These are phyloP conservation scores for Pseudocercospora cruenta DNA, from an alignment of 2,329 filamentous ascomycete species.

Conservation along the genomic window DNA sequence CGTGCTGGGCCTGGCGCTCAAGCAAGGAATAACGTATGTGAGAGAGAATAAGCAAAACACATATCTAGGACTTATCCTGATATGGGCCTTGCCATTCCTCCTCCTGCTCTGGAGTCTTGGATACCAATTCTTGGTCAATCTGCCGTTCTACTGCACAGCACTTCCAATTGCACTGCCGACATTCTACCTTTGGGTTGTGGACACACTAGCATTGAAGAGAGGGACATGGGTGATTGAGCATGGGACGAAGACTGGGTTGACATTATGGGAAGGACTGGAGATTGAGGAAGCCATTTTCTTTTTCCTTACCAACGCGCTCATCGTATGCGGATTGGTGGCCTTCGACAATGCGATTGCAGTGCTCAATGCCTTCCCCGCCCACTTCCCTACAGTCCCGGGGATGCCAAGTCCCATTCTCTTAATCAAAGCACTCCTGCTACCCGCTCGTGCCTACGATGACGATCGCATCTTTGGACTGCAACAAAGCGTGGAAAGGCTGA, in stretches of 20 bases:
- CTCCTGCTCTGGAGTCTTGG: slow-evolving; percentile 66
- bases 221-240: slow-evolving; percentile 73
- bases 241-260: slow-evolving; percentile 67
- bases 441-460: slow-evolving; percentile 59
- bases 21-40: slow-evolving; percentile 52
- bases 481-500: slow-evolving; percentile 62
- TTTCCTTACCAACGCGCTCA: slow-evolving; percentile 67
- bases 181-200: slow-evolving; percentile 71
- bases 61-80: slow-evolving; percentile 70
- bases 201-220: slow-evolving; percentile 67
- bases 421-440: slow-evolving; percentile 55
- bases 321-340: slow-evolving; percentile 69
- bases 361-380: slow-evolving; percentile 63
- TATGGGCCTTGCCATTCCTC: slow-evolving; percentile 70
- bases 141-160: slow-evolving; percentile 62
- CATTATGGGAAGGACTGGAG: slow-evolving; percentile 68
- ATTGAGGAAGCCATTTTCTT: slow-evolving; percentile 78
- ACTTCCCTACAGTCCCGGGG: slow-evolving; percentile 57
- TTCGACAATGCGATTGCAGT: slow-evolving; percentile 72
- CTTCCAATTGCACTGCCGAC: slow-evolving; percentile 67
- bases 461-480: slow-evolving; percentile 61
- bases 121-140: slow-evolving; percentile 64
- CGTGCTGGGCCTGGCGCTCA: slow-evolving; percentile 49
- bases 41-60: slow-evolving; percentile 56
- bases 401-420: slow-evolving; percentile 56